phyloP scores from a whole-genome alignment of 2,329 filamentous ascomycete genomes.

The Ceratocystis huliohia region DNA sequence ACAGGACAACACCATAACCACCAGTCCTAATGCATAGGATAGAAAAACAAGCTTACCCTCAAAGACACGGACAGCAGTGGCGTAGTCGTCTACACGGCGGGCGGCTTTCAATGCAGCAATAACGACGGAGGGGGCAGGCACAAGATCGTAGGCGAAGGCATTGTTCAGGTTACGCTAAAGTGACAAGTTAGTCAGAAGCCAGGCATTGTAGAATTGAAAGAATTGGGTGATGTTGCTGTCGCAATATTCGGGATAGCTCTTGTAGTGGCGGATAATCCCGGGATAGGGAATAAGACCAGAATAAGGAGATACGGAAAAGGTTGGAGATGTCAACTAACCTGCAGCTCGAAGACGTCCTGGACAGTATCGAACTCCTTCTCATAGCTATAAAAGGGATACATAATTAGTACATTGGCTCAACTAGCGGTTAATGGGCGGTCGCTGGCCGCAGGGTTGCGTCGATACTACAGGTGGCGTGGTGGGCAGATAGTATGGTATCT shows the following conservation, averaged over 20 bases:
- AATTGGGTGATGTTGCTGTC: conserved; percentile 13
- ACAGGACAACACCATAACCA: not conserved
- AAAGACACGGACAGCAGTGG: conserved; percentile 94
- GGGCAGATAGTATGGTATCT: not conserved
- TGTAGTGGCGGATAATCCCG: conserved; percentile 16
- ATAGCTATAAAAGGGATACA: conserved; percentile 49
- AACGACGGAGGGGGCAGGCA: conserved; percentile 84
- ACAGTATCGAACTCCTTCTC: conserved; percentile 96
- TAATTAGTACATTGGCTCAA: conserved; percentile 12
- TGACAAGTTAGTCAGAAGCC: too few species aligned
- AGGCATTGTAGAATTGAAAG: too few species aligned
- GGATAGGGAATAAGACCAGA: not conserved
- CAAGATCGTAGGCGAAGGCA: conserved; percentile 98
- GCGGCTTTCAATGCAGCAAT: conserved; percentile 85
- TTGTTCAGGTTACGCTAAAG: conserved; percentile 85
- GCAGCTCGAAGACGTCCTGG: conserved; percentile 98
- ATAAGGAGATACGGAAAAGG: not conserved
- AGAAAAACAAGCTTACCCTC: conserved; percentile 55
- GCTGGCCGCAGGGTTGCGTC: not conserved
- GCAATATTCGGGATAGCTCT: conserved; percentile 5
- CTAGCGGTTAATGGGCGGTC: too few species aligned
- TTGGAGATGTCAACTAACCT: conserved; percentile 48
- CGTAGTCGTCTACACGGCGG: conserved; percentile 94
- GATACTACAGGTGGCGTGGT: not conserved
- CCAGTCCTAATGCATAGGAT: not conserved